Conservation (phyloP, 2,329 filamentous ascomycete species). For the Scedosporium minutisporum region DNA sequence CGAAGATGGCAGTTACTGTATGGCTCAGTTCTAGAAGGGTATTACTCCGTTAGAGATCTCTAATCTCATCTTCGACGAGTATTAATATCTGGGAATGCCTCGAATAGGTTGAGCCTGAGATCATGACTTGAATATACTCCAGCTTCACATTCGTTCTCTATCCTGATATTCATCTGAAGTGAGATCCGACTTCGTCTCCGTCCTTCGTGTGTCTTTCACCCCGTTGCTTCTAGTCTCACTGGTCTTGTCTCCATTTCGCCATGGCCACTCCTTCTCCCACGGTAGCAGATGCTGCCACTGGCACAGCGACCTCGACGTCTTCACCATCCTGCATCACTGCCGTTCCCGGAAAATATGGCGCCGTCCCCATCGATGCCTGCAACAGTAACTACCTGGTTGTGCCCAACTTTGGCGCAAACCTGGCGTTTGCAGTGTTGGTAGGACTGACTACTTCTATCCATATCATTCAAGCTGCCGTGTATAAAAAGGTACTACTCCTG, state of each 20-base stretch:
- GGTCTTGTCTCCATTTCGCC: neutral
- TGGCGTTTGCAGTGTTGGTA: conserved; percentile 22
- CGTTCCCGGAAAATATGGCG: conserved; percentile 21
- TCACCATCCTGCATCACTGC: conserved; percentile 18
- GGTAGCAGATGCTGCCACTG: neutral
- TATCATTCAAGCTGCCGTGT: conserved; percentile 18
- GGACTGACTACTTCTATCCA: conserved; percentile 18
- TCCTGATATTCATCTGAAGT: too few relatives aligned
- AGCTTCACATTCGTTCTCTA: neutral
- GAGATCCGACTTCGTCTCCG: too few relatives aligned
- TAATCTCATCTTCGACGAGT: neutral
- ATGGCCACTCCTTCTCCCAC: conserved; percentile 1
- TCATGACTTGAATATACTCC: neutral
- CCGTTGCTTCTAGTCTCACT: neutral
- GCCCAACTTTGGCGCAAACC: conserved; percentile 22
- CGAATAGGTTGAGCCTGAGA: neutral
- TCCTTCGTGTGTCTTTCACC: neutral
- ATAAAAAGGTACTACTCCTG: conserved; percentile 18
- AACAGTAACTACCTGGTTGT: conserved; percentile 23
- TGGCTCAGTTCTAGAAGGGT: neutral
- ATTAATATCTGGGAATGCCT: neutral
- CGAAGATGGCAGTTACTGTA: neutral
- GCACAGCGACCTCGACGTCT: neutral
- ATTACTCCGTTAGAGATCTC: neutral
- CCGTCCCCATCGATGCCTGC: conserved; percentile 21